phyloP scores from a whole-genome alignment of 164 flowering plant genomes.

The Magnolia changhungtana region DNA sequence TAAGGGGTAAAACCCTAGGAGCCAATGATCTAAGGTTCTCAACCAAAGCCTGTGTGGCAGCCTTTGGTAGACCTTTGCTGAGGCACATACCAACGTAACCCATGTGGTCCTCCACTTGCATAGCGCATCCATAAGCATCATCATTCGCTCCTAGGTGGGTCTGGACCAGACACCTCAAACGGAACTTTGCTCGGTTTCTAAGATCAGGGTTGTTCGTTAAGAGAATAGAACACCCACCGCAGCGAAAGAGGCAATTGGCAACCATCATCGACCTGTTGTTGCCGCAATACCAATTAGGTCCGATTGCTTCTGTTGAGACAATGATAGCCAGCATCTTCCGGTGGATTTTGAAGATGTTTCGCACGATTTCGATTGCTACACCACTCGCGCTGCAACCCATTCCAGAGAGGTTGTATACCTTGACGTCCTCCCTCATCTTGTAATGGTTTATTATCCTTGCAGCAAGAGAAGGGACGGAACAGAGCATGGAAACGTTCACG shows the following conservation, averaged over 20 bases:
- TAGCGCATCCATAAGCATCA: slow-evolving; percentile 10
- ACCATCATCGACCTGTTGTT: slow-evolving; percentile 14
- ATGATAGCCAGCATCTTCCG: slow-evolving; percentile 4
- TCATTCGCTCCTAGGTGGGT: slow-evolving; percentile 15
- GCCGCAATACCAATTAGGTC: slow-evolving; percentile 14
- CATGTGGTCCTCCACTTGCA: slow-evolving; percentile 8
- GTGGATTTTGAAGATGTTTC: slow-evolving; percentile 7
- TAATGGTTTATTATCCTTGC: slow-evolving; percentile 53
- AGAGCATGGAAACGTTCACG: slow-evolving; percentile 59
- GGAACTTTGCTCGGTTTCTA: slow-evolving; percentile 5
- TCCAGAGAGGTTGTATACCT: slow-evolving; percentile 7
- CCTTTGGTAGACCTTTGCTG: slow-evolving; percentile 38
- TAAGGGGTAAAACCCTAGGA: slow-evolving; percentile 45
- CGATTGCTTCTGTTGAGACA: slow-evolving; percentile 10
- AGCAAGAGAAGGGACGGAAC: slow-evolving; percentile 47
- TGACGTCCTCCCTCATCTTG: slow-evolving; percentile 32
- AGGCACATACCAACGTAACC: slow-evolving; percentile 12
- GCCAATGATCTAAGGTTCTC: slow-evolving; percentile 36
- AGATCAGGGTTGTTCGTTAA: slow-evolving; percentile 10
- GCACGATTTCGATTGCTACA: slow-evolving; percentile 9
- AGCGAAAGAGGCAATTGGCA: slow-evolving; percentile 16
- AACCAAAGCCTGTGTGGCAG: slow-evolving; percentile 44
- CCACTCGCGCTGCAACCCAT: slow-evolving; percentile 21
- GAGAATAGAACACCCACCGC: slow-evolving; percentile 16
- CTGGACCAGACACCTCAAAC: slow-evolving; percentile 12